These are phyloP conservation scores for Fragilariopsis cylindrus DNA, from an alignment of 108 stramenopile genomes.

Conservation along the genomic window DNA sequence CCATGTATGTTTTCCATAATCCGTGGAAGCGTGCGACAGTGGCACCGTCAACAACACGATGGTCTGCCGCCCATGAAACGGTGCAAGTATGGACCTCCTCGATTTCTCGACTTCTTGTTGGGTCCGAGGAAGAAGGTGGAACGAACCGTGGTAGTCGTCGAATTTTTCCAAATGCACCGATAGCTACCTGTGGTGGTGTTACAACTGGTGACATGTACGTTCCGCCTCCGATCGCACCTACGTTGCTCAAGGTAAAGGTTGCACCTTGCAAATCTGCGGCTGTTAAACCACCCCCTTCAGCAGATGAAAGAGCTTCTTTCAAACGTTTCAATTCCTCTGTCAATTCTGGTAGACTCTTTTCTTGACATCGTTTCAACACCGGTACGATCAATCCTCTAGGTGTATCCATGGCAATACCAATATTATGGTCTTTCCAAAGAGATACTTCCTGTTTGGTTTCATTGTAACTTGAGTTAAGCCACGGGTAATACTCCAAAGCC, in stretches of 20 bases:
- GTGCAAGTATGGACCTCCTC: conserved; percentile 80
- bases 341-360: conserved; percentile 80
- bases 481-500: conserved; percentile 84
- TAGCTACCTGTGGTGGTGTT: conserved; percentile 90
- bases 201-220: conserved; percentile 94
- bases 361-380: conserved; percentile 75
- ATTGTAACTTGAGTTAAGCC: conserved; percentile 85
- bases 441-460: conserved; percentile 59
- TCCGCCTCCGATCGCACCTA: conserved; percentile 95
- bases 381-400: conserved; percentile 93
- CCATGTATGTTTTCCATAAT: conserved; percentile 63
- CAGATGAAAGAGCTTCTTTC: conserved; percentile 45
- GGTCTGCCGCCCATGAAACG: conserved; percentile 97
- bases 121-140: conserved; percentile 19
- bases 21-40: conserved; percentile 90
- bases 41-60: conserved; percentile 97
- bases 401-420: conserved; percentile 98
- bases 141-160: conserved; percentile 91
- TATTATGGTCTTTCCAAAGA: conserved; percentile 84
- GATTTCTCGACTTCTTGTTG: conserved; percentile 43
- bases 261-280: conserved; percentile 76
- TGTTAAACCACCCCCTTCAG: conserved; percentile 54
- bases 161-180: conserved; percentile 95
- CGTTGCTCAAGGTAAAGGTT: conserved; percentile 95
- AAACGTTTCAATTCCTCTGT: conserved; percentile 81